Evolutionary conservation across 441 rosid genomes (phyloP), one percentile per base, ranked within the genome.

Genomic region (Raphanus hybrid): DNA sequence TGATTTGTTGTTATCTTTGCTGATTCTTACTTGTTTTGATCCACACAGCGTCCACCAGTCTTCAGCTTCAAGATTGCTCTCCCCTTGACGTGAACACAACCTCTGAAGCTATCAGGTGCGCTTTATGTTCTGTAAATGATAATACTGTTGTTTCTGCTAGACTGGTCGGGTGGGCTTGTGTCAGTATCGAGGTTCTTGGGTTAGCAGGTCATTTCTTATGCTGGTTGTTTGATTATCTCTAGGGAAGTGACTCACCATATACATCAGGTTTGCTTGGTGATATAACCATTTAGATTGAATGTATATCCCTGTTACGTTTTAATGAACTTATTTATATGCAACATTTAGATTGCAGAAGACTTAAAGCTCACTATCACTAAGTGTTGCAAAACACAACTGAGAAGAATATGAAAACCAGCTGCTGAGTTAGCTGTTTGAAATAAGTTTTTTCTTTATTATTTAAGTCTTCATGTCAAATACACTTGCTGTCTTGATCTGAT

Each of bases 171-270:
- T 29, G 34, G 34, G 5, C 34, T 76, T 59, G 80, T 71, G 5
- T 83, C 88, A 48, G 57, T 81, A 67, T 81, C 85, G 61, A 81
- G 75, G 65, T 84, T 87, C 72, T 73, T 92, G 70, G 57, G 74
- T 65, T 89, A 86, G 78, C 87, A 87, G 83, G 82, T 91, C 54
- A 78, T 84, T 29, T 85, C 85, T 50, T 89, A 70, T 73, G 10
- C 82, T 6, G 91, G 90, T 50, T 82, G 80, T 82, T 87, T 89
- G 43, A 80, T 95, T 75, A 83, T 93, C 54, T 87, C 94, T 80
- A 91, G 98, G 98, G 96, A 92, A 82, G 78, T 88, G 68, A 82
- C 82, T 87, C 92, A 87, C 84, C 90, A 90, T 76, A 80, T 95
- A 77, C 90, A 91, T 68, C 89, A 89, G 18, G 18, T 91, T 83